phyloP scores from a whole-genome alignment of 2,329 filamentous ascomycete genomes.

The Aspergillus amoenus region DNA sequence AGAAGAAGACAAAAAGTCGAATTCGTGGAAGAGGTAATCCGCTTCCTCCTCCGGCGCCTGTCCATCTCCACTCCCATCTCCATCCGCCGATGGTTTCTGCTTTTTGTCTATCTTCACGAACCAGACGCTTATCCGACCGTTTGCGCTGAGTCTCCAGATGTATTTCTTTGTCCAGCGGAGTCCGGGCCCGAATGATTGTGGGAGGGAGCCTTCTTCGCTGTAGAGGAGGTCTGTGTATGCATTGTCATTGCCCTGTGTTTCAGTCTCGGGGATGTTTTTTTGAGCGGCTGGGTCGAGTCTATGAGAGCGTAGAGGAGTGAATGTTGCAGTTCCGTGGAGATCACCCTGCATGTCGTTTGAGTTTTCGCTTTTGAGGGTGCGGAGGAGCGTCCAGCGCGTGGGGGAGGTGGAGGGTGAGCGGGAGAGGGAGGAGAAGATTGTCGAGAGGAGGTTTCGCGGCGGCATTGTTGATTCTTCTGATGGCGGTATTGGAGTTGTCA shows the following conservation, averaged over 20 bases:
- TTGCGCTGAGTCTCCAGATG: constrained; percentile 40
- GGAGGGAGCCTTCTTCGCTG: constrained; percentile 44
- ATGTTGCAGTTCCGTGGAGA: constrained; percentile 41
- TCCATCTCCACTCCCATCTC: neutral
- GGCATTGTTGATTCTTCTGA: neutral
- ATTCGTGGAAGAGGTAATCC: constrained; percentile 48
- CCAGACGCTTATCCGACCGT: constrained; percentile 42
- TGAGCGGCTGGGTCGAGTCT: constrained; percentile 8
- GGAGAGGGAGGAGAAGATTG: constrained; percentile 6
- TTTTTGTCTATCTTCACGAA: constrained; percentile 39
- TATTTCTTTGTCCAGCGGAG: constrained; percentile 44
- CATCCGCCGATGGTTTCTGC: neutral
- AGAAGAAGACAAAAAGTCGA: constrained; percentile 28
- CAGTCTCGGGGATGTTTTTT: neutral
- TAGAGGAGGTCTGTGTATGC: constrained; percentile 36
- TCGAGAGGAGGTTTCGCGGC: neutral
- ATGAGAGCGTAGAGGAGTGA: constrained; percentile 26
- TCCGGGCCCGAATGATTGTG: constrained; percentile 24
- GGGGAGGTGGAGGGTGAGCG: constrained; percentile 16
- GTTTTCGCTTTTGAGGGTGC: constrained; percentile 42
- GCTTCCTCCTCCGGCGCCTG: constrained; percentile 29
- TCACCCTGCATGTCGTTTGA: constrained; percentile 42
- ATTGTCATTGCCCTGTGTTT: neutral
- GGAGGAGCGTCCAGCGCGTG: constrained; percentile 35
- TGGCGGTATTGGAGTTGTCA: neutral